Evolutionary conservation across 2,329 filamentous ascomycete species (phyloP).

Genomic region (Coniochaeta prunicola): DNA sequence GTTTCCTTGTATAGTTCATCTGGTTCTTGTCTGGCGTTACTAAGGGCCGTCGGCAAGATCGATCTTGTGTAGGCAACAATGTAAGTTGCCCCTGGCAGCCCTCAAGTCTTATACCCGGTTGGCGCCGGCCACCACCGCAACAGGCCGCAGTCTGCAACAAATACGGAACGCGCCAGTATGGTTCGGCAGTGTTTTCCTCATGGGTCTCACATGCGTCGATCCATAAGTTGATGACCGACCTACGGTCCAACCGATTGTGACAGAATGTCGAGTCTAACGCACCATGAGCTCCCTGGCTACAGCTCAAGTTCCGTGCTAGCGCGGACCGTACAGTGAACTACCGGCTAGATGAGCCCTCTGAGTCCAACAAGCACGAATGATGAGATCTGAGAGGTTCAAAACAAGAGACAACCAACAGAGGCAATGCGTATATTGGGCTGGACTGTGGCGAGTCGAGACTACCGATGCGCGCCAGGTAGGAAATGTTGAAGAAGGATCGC

Average conservation of each 20-base stretch:
- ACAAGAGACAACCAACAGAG: not conserved
- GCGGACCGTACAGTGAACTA: not conserved
- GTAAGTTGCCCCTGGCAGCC: not conserved
- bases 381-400: not conserved
- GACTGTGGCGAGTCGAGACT: not conserved
- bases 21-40: not conserved
- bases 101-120: not conserved
- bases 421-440: not conserved
- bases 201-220: not conserved
- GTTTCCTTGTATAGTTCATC: constrained; percentile 29
- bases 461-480: not conserved
- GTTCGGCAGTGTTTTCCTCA: not conserved
- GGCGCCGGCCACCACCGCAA: not conserved
- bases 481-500: not conserved
- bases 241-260: not conserved
- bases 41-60: constrained; percentile 5
- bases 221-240: not conserved
- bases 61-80: not conserved
- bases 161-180: not conserved
- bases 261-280: not conserved
- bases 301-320: not conserved
- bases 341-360: not conserved
- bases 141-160: not conserved
- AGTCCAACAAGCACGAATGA: not conserved
- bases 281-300: not conserved